phyloP scores from a whole-genome alignment of 2,329 filamentous ascomycete genomes.

The Beauveria rudraprayagi region DNA sequence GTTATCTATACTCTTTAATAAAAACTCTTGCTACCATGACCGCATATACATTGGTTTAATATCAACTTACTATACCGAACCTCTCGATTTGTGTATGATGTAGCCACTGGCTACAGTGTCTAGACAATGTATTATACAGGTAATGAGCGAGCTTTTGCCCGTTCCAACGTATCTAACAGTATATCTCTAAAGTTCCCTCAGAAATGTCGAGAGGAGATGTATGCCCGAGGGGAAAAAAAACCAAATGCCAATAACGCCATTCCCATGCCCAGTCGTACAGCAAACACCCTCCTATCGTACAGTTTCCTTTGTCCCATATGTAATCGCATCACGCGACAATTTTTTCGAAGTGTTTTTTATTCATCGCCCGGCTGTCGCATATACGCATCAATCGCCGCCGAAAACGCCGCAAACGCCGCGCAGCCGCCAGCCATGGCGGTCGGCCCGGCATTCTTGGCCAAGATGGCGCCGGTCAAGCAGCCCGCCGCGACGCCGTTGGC shows the following conservation, averaged over 20 bases:
- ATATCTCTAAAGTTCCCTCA: background rate
- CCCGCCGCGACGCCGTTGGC: slow-evolving; percentile 81
- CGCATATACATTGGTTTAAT: background rate
- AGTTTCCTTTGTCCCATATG: background rate
- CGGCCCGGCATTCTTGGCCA: slow-evolving; percentile 81
- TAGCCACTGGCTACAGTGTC: slow-evolving; percentile 15
- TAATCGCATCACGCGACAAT: background rate
- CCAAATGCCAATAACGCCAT: slow-evolving; percentile 19
- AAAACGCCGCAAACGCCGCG: slow-evolving; percentile 88
- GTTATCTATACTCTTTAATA: background rate
- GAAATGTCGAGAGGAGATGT: slow-evolving; percentile 13
- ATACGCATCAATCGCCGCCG: slow-evolving; percentile 83
- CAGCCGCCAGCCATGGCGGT: slow-evolving; percentile 84
- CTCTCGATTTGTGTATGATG: no score
- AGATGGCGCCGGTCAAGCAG: slow-evolving; percentile 81
- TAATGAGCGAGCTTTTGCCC: slow-evolving; percentile 10
- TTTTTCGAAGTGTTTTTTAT: slow-evolving; percentile 19
- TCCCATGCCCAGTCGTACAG: slow-evolving; percentile 18
- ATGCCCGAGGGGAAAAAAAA: slow-evolving; percentile 18
- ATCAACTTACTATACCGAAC: background rate
- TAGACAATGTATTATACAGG: slow-evolving; percentile 23
- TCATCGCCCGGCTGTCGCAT: slow-evolving; percentile 70
- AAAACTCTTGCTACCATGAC: background rate
- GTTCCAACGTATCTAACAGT: background rate
- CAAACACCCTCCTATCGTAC: slow-evolving; percentile 1